A percentile compares a stretch with the other conserved stretches of the same genome.
Conservation (phyloP, 805 yeast genomes). For the Ogataea kodamae region DNA sequence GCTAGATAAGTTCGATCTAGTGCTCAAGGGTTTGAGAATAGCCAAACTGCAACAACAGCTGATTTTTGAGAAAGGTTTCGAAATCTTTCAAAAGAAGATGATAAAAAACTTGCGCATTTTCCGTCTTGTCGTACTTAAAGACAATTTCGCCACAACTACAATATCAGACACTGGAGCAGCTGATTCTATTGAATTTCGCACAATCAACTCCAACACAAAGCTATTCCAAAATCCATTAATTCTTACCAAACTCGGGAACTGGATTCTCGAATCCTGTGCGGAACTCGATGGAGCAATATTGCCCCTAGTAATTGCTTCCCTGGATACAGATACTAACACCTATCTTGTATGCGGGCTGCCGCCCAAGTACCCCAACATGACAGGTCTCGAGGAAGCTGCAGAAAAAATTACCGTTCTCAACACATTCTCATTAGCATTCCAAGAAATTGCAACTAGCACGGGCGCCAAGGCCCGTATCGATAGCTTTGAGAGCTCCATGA, state of each 20-base stretch:
- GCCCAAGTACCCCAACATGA: slow-evolving; percentile 62
- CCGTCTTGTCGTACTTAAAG: slow-evolving; percentile 82
- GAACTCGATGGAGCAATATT: slow-evolving; percentile 65
- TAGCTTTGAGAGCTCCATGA: slow-evolving; percentile 90
- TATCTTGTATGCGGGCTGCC: slow-evolving; percentile 88
- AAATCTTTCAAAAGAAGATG: slow-evolving; percentile 78
- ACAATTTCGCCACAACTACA: slow-evolving; percentile 40
- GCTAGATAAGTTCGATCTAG: slow-evolving; percentile 45
- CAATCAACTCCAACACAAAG: slow-evolving; percentile 59
- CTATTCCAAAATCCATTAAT: slow-evolving; percentile 85
- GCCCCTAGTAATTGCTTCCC: slow-evolving; percentile 83
- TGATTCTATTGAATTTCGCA: slow-evolving; percentile 31
- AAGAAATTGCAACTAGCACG: slow-evolving; percentile 75
- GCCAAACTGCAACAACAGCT: slow-evolving; percentile 84
- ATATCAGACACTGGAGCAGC: slow-evolving; percentile 20
- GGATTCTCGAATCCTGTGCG: slow-evolving; percentile 88
- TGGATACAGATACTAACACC: slow-evolving; percentile 68
- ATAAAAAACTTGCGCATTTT: slow-evolving; percentile 77
- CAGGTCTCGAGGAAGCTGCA: slow-evolving; percentile 31
- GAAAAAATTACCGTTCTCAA: slow-evolving; percentile 54
- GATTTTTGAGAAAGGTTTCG: slow-evolving; percentile 83
- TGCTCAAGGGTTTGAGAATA: slow-evolving; percentile 68
- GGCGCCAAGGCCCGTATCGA: slow-evolving; percentile 90
- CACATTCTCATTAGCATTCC: slow-evolving; percentile 88
- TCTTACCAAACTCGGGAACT: slow-evolving; percentile 75